Evolutionary conservation across 2,329 filamentous ascomycete genomes (phyloP), one percentile per base, ranked within the genome.

Genomic region (Corniculantispora saksenae): DNA sequence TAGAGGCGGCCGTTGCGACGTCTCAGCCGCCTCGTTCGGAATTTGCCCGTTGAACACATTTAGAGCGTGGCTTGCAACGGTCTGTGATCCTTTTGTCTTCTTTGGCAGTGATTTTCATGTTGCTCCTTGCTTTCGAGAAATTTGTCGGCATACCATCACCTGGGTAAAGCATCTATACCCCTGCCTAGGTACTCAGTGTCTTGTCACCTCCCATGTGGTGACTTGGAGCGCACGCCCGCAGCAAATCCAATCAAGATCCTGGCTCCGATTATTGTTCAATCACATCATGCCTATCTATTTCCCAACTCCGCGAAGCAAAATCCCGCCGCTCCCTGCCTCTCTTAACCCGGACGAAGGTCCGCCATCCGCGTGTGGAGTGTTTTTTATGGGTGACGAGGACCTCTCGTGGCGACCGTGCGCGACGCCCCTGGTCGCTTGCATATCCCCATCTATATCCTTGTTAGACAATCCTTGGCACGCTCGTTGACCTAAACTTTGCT

Each of bases 311-410:
- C 13, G n/a, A 29, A 32, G 29, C 25, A 35, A 32, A 21, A n/a
- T n/a, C 17, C 51, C 9, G 15, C 38, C 8, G 19, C 9, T 10
- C 15, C 38, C 8, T 57, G 35, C 29, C 43, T 29, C n/a, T 25
- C 3, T 40, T 32, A n/a, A n/a, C n/a, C 47, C 58, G 58, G 58
- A 19, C 35, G 21, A 3, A 13, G 21, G 58, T 53, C 58, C 58
- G 58, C 48, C 32, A 53, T 51, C 58, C 58, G 58, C 58, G 47
- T 61, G 23, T 61, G 58, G 58, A 47, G 58, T 40, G 58, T 32
- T 35, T 12, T 38, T 61, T 51, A 50, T 55, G 51, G n/a, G n/a
- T n/a, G n/a, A n/a, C n/a, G n/a, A n/a, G n/a, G 53, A 54, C 53
- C 53, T 61, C 47, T 40, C 32, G 47, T 32, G 13, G 58, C 48